Conservation (phyloP, 768 basidiomycete species). For the Tulasnella sp. region DNA sequence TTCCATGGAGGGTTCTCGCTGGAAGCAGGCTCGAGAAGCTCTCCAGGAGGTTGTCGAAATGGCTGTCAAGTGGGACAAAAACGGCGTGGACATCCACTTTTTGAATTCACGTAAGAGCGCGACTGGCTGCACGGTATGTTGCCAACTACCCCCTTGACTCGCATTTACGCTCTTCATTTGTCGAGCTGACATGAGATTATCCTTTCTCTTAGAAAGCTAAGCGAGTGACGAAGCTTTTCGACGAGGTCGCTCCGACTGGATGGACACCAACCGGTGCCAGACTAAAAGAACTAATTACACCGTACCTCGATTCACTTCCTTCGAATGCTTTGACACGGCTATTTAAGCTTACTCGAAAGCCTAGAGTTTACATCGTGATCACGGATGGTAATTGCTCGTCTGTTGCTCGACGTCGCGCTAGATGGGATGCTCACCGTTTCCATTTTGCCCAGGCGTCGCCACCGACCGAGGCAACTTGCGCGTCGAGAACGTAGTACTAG, state of each 20-base stretch:
- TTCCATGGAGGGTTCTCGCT: slow-evolving; percentile 46
- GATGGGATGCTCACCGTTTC: neutral
- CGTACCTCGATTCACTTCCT: neutral
- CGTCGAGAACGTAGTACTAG: neutral
- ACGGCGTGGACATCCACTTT: slow-evolving; percentile 59
- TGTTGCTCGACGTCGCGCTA: neutral
- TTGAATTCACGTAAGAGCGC: slow-evolving; percentile 34
- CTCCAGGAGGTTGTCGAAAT: slow-evolving; percentile 42
- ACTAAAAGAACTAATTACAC: neutral
- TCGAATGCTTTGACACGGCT: neutral
- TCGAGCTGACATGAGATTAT: neutral
- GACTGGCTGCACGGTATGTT: neutral
- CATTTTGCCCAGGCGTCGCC: neutral
- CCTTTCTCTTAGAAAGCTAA: neutral
- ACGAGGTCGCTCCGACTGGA: neutral
- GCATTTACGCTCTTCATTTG: neutral
- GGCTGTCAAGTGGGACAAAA: slow-evolving; percentile 44
- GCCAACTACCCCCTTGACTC: neutral
- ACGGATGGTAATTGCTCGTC: neutral
- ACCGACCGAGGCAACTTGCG: neutral
- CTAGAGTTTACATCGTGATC: neutral
- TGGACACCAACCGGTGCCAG: slow-evolving; percentile 3
- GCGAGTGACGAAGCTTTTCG: neutral
- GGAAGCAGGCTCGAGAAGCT: slow-evolving; percentile 45
- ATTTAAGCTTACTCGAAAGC: neutral